Evolutionary conservation across 306 rosid species (phyloP), one percentile per base, ranked within the genome.

Genomic region (Echinosophora koreensis): DNA sequence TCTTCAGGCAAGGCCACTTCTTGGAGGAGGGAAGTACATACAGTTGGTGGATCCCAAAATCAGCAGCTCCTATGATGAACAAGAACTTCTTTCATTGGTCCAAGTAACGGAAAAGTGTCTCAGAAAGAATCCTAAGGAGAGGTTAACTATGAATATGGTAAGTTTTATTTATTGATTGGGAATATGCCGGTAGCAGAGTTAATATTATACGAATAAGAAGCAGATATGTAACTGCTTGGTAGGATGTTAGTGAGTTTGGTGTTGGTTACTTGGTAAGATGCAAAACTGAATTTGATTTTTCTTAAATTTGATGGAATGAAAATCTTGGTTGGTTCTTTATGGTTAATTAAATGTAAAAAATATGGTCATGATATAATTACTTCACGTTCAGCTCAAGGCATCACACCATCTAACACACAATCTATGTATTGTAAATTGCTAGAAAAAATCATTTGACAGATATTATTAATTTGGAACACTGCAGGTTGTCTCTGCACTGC

Each of bases 91-190:
- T 35, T 58, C 84, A 14, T 74, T 82, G 59, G 59, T 85, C 70
- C 80, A 69, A 42, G 77, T 82, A 51, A 44, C 47, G 11, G 84
- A 79, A 76, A 58, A 71, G 47, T 85, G 89, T 30, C 77, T 85
- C 18, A 74, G 61, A 79, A 85, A 74, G 80, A 85, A 82, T 76
- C 84, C 84, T 12, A 59, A 70, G 46, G 80, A 82, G 35, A 82
- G 86, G 28, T 50, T 82, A 12, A 74, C 82, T 28, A 82, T 85
- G 86, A 54, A 82, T 59, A 74, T 78, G 89, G 84, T 85, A 82
- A 82, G 73, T 22, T 22, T 22, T 22, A 22, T 22, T 22, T 22
- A 22, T 22, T 22, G 22, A 22, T 22, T 22, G 22, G 22, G 22
- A 22, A 22, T 22, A 22, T 22, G 22, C 1, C 22, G 1, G 1